Base-by-base conservation (phyloP, 2,329 filamentous ascomycete genomes). In the Grosmannia clavigera region DNA sequence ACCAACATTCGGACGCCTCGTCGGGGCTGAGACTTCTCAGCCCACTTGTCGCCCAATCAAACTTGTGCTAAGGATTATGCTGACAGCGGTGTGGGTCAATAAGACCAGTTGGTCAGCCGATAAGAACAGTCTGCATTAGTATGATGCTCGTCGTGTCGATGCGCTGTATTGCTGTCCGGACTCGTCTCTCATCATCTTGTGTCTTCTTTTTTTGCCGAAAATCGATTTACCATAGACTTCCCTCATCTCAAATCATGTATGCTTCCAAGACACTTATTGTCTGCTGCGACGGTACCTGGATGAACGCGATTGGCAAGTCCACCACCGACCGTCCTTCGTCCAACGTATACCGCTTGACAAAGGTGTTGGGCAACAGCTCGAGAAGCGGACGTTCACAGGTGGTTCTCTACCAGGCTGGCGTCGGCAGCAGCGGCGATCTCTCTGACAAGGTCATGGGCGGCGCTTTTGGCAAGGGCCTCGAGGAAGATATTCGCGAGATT, bases 241-340 rank as follows among this genome's bases (percentile, higher is more conserved):
- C 19, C 9, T 50, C 46, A 3, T 50, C 46, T n/a, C 46, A 25
- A 5, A 50, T 50, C 22, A 50, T 50, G 46, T n/a, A 5, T 25
- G 35, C 16, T 31, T 31, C 52, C 5, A 57, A 57, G 35, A 48
- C 40, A 1, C 62, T 71, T 29, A 64, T 72, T 27, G 58, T 70
- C 19, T 71, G 69, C 48, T 71, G 69, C 55, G 70, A 72, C 58
- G 70, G 70, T 25, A 71, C 70, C 0, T 72, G 70, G 70, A 67
- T 69, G 65, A 68, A 70, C 58, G 68, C 69, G 10, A 29, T 70
- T n/a, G 69, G 68, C 48, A 65, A 65, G 35, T 65, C 63, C 43
- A 52, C 60, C 58, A n/a, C 25, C 14, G 14, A 22, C 12, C 14
- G 40, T 9, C 63, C 62, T 7, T 55, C 62, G 16, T 59, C 60